Conservation (phyloP, 495 filamentous ascomycete species). For the Lasiosphaeria miniovina region DNA sequence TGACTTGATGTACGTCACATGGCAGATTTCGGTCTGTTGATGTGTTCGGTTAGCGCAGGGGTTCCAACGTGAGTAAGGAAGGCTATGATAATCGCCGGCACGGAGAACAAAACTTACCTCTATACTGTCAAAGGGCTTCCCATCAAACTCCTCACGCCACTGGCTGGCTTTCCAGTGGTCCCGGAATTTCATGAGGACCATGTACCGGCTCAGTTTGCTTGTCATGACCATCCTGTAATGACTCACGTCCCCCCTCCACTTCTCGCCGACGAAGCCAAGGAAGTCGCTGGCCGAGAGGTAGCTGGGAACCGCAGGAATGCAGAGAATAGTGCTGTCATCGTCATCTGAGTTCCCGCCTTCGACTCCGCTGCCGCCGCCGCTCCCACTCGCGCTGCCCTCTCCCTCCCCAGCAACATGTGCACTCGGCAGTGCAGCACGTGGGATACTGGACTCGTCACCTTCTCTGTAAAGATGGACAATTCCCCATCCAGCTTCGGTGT, state of each 20-base stretch:
- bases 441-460: slow-evolving; percentile 56
- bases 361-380: slow-evolving; percentile 13
- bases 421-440: slow-evolving; percentile 15
- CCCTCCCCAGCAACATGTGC: not conserved
- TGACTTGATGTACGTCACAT: slow-evolving; percentile 91
- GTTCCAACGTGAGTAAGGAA: slow-evolving; percentile 1
- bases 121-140: slow-evolving; percentile 90
- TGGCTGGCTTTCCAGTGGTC: slow-evolving; percentile 66
- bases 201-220: slow-evolving; percentile 81
- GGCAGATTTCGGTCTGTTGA: slow-evolving; percentile 85
- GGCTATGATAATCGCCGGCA: not conserved
- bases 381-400: slow-evolving; percentile 5
- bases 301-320: slow-evolving; percentile 89
- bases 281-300: slow-evolving; percentile 92
- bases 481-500: slow-evolving; percentile 84
- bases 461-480: slow-evolving; percentile 94
- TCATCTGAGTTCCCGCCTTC: slow-evolving; percentile 19
- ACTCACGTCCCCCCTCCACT: slow-evolving; percentile 81
- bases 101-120: slow-evolving; percentile 58
- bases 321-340: slow-evolving; percentile 67
- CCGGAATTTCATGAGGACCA: slow-evolving; percentile 96
- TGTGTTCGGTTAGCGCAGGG: slow-evolving; percentile 19
- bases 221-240: slow-evolving; percentile 97
- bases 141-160: slow-evolving; percentile 89
- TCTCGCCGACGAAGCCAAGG: slow-evolving; percentile 86